A percentile compares a stretch with the other conserved stretches of the same genome.
Conservation (phyloP, 139 green algal species). For the Nannochloris sp. region DNA sequence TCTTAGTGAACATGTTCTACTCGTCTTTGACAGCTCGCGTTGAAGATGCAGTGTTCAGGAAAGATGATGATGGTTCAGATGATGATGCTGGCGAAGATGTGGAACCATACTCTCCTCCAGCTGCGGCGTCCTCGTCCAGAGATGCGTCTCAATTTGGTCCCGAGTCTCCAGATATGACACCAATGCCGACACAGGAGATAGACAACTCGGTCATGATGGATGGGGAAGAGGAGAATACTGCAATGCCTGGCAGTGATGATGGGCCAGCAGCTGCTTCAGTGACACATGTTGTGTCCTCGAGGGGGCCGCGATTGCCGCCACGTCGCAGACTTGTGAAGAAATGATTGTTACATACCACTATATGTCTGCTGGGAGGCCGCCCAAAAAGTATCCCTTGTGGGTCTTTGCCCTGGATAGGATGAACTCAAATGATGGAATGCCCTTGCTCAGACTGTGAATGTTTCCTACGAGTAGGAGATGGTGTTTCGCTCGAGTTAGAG, state of each 20-base stretch:
- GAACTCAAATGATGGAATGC: constrained; percentile 14
- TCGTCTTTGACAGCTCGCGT: background rate
- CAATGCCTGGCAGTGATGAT: no score
- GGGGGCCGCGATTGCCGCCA: background rate
- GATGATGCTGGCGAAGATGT: no score
- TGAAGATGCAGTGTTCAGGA: background rate
- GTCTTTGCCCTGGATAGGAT: background rate
- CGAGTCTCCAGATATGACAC: no score
- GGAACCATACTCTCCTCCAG: no score
- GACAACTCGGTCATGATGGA: no score
- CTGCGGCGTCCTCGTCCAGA: no score
- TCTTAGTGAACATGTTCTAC: constrained; percentile 1
- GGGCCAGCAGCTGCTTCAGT: background rate
- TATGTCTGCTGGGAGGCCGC: background rate
- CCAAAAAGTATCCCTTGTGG: background rate
- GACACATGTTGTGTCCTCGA: background rate
- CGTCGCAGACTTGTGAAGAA: background rate
- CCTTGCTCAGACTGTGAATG: constrained; percentile 20
- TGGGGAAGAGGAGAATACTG: no score
- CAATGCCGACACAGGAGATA: no score
- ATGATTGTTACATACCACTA: no score
- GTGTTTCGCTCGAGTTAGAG: constrained; percentile 52
- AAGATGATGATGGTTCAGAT: constrained; percentile 1
- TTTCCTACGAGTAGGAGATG: constrained; percentile 61
- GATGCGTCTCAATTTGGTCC: no score